Conservation (phyloP, 2,329 filamentous ascomycete genomes). For the Colletotrichum endophyticum region DNA sequence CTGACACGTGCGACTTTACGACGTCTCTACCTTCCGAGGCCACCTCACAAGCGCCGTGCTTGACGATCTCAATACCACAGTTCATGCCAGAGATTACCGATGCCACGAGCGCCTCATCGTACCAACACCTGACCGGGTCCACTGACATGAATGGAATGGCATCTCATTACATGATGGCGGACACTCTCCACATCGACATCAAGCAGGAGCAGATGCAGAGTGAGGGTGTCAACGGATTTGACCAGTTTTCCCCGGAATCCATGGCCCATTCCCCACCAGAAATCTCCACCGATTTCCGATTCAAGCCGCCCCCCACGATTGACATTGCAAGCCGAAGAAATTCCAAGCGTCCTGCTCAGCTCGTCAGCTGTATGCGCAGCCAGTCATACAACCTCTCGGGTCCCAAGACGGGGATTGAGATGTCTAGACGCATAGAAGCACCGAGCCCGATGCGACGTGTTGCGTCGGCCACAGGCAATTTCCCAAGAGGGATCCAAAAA, state of each 20-base stretch:
- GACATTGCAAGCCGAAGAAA: conserved; percentile 61
- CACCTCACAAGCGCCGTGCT: not conserved
- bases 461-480: conserved; percentile 52
- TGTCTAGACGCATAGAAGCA: conserved; percentile 47
- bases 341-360: conserved; percentile 51
- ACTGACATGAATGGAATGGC: conserved; percentile 2
- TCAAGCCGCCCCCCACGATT: conserved; percentile 55
- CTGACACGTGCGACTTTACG: conserved; percentile 17
- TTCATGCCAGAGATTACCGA: conserved; percentile 5
- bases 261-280: conserved; percentile 30
- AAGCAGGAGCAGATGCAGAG: conserved; percentile 20
- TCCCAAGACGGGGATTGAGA: conserved; percentile 55
- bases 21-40: not conserved
- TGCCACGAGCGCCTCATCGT: conserved; percentile 9
- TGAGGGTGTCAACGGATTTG: conserved; percentile 21
- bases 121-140: conserved; percentile 7
- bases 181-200: conserved; percentile 20
- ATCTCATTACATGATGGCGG: not conserved
- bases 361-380: conserved; percentile 51
- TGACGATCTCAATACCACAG: conserved; percentile 21
- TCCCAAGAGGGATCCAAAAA: conserved; percentile 48
- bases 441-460: conserved; percentile 59
- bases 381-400: conserved; percentile 40
- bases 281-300: conserved; percentile 34
- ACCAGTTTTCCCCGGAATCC: conserved; percentile 34